phyloP scores from a whole-genome alignment of 2,329 filamentous ascomycete species.

The Gaeumannomyces sp. region DNA sequence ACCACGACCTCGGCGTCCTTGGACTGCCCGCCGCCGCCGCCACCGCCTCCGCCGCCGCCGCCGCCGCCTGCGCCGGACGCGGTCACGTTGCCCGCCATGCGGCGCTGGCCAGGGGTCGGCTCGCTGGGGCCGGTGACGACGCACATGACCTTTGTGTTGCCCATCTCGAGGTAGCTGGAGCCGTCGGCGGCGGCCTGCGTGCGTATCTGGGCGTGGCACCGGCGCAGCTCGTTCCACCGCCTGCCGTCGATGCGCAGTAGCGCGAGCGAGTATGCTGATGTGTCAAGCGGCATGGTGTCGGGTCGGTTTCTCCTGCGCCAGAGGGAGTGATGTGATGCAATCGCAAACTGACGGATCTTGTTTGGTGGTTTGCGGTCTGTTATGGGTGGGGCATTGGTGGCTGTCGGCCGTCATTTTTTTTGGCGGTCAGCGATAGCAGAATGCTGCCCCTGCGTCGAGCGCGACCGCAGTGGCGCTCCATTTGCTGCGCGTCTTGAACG shows the following conservation, averaged over 20 bases:
- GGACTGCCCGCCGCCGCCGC: conserved; percentile 20
- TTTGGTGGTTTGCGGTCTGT: neutral
- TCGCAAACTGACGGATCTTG: too few species aligned
- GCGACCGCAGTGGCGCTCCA: neutral
- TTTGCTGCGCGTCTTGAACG: neutral
- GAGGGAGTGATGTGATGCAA: too few species aligned
- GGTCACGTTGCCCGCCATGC: conserved; percentile 41
- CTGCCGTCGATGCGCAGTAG: conserved; percentile 77
- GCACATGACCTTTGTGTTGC: conserved; percentile 95
- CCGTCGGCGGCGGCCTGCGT: conserved; percentile 91
- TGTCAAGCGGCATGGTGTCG: conserved; percentile 80
- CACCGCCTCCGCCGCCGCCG: conserved; percentile 18
- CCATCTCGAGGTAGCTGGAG: conserved; percentile 90
- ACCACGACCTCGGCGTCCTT: conserved; percentile 67
- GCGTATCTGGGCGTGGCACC: conserved; percentile 80
- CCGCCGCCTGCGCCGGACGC: conserved; percentile 27
- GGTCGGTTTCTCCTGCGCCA: too few species aligned
- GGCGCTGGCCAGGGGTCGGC: conserved; percentile 34
- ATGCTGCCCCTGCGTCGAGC: neutral
- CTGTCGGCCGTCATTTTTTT: neutral
- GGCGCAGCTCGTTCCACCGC: conserved; percentile 94
- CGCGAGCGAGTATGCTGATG: conserved; percentile 82
- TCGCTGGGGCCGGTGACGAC: conserved; percentile 83
- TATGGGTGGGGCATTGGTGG: neutral
- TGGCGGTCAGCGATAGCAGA: neutral